A percentile compares a stretch with the other conserved stretches of the same genome.
Conservation (phyloP, 176 grass and related monocot genomes). For the Phyllostachys edulis region DNA sequence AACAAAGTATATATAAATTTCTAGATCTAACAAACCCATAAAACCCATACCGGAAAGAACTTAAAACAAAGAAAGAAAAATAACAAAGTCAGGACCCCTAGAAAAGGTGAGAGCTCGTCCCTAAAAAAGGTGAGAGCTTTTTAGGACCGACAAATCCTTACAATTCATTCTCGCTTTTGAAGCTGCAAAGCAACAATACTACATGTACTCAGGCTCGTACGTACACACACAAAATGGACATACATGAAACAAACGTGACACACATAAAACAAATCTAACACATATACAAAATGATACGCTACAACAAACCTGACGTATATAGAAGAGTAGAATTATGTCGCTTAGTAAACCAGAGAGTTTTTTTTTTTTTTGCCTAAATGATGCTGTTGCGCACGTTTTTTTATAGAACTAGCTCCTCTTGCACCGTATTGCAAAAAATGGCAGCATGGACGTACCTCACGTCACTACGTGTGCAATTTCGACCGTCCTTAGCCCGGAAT, state of each 20-base stretch:
- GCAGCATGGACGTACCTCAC: no score
- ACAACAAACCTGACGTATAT: not conserved
- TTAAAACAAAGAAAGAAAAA: not conserved
- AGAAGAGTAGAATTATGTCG: not conserved
- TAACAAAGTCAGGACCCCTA: not conserved
- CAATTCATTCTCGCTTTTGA: not conserved
- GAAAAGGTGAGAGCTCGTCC: not conserved
- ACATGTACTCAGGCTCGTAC: not conserved
- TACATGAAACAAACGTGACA: not conserved
- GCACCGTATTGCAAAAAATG: no score
- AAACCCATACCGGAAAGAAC: not conserved
- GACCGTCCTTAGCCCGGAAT: no score
- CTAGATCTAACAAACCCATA: not conserved
- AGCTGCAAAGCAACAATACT: not conserved
- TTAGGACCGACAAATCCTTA: not conserved
- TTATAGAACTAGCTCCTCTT: no score
- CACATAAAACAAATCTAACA: not conserved
- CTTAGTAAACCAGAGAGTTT: not conserved
- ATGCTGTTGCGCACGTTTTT: no score
- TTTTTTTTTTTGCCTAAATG: no score
- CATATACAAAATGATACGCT: not conserved
- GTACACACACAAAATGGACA: not conserved
- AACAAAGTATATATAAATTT: not conserved
- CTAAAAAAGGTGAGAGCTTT: not conserved
- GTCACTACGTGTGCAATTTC: no score